Base-by-base conservation (phyloP, 2,329 filamentous ascomycete species). In the Leptographium galeiforme region DNA sequence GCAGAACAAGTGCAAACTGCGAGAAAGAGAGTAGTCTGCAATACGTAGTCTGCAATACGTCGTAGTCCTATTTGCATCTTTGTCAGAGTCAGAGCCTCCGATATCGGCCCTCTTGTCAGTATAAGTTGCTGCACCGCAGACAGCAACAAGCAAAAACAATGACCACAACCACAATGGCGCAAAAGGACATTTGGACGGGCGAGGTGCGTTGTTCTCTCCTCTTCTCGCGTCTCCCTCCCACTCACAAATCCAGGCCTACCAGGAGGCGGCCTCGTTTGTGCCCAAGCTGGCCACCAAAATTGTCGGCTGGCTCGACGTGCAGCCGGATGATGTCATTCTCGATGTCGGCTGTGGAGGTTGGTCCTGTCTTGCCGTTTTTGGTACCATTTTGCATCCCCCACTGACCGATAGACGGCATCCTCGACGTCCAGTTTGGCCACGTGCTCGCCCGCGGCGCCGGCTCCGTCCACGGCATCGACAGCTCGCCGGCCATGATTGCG, bases 311-410 rank as follows among this genome's bases (percentile, higher is more conserved):
- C 69, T 85, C 0, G 73, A 81, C 58, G 71, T 80, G 0, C 71
- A 79, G 54, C 70, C 73, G 33, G 73, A 78, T 57, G 81, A 85
- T 61, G 63, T 68, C 16, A 72, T 85, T 25, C 68, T 85, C 2
- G 81, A 85, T 57, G 66, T 85, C 52, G 81, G 81, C 14, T 85
- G 81, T 59, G 81, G 82, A 45, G 81, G 77, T 78, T 54, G 56
- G 68, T 64, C 8, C 16, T 39, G 32, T 5, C 47, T 53, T 40
- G 16, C 33, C 38, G 36, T 34, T 32, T 51, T 19, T 16, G 45
- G 4, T 34, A 7, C 2, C 33, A 33, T 2, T 48, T 2, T 32
- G 4, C 16, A 8, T 44, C 11, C 3, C 36, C 25, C 25, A 25
- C 25, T 25, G 25, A 25, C 25, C 25, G 25, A 25, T 5, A 79